Percentiles rank a stretch among this genome's conserved stretches.
These are phyloP conservation scores for Mycosphaerella sp. DNA, from an alignment of 2,329 filamentous ascomycete genomes.

Conservation along the genomic window DNA sequence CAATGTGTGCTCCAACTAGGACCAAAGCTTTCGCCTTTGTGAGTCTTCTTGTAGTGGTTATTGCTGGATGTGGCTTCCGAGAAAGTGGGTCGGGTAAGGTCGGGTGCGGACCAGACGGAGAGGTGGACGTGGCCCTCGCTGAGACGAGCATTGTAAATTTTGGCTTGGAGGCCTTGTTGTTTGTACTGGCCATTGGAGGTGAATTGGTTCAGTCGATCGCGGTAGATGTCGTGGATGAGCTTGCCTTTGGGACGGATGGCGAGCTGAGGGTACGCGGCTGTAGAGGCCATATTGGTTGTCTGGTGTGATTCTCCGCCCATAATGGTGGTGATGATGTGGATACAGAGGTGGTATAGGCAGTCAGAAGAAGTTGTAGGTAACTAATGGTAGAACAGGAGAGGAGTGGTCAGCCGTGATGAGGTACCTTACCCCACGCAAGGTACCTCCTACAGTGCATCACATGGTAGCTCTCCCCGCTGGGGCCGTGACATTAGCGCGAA, in stretches of 20 bases:
- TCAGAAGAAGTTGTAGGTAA: background rate
- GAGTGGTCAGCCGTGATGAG: background rate
- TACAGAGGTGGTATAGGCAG: background rate
- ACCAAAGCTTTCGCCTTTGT: conserved; percentile 73
- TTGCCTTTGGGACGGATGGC: conserved; percentile 58
- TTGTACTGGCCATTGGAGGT: conserved; percentile 62
- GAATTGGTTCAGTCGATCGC: conserved; percentile 74
- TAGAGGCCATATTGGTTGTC: conserved; percentile 22
- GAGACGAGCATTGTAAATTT: conserved; percentile 62
- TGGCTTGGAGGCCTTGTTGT: conserved; percentile 45
- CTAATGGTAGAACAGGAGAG: background rate
- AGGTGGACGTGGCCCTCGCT: conserved; percentile 75
- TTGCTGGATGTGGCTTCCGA: conserved; percentile 61
- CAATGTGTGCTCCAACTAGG: conserved; percentile 98
- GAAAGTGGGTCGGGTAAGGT: conserved; percentile 75
- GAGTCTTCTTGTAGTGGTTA: conserved; percentile 67
- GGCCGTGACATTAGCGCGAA: background rate
- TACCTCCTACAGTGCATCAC: background rate
- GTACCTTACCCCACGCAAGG: background rate
- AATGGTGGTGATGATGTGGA: background rate
- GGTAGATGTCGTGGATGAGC: conserved; percentile 78
- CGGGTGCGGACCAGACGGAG: conserved; percentile 59
- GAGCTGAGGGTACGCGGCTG: conserved; percentile 44
- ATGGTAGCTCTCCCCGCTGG: conserved; percentile 5
- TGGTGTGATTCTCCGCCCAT: conserved; percentile 37